Conservation (phyloP, 2,329 filamentous ascomycete genomes). For the Colletotrichum spinosum region DNA sequence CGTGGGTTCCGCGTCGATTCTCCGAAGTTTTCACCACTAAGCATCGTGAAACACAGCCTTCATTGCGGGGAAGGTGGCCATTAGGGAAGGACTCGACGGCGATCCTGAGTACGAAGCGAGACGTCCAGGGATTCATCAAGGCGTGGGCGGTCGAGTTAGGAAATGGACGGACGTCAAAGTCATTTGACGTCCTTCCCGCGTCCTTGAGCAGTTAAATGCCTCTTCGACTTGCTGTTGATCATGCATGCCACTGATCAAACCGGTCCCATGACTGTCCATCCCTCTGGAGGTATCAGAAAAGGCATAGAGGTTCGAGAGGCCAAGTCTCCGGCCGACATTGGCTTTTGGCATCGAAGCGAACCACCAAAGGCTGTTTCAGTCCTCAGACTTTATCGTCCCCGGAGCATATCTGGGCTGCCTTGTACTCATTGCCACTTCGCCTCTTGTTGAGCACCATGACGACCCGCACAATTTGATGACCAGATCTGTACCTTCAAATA, state of each 20-base stretch:
- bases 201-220: constrained; percentile 2
- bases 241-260: constrained; percentile 14
- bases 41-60: constrained; percentile 26
- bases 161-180: constrained; percentile 27
- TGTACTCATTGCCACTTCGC: too few relatives aligned
- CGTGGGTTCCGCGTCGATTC: neutral
- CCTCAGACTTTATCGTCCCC: too few relatives aligned
- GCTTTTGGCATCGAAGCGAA: too few relatives aligned
- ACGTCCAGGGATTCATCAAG: constrained; percentile 5
- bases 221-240: constrained; percentile 1
- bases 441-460: neutral
- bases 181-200: constrained; percentile 23
- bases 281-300: constrained; percentile 12
- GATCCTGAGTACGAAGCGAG: constrained; percentile 13
- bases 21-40: constrained; percentile 25
- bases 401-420: neutral
- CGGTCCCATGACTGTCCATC: constrained; percentile 22
- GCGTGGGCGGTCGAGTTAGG: constrained; percentile 21
- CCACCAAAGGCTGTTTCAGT: too few relatives aligned
- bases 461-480: neutral
- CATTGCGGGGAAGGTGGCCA: constrained; percentile 35
- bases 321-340: constrained; percentile 1
- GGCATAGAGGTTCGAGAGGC: constrained; percentile 7
- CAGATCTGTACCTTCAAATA: too few relatives aligned
- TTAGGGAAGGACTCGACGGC: constrained; percentile 18